Conservation (phyloP, 345 rosid species). For the Dipteronia sinensis region DNA sequence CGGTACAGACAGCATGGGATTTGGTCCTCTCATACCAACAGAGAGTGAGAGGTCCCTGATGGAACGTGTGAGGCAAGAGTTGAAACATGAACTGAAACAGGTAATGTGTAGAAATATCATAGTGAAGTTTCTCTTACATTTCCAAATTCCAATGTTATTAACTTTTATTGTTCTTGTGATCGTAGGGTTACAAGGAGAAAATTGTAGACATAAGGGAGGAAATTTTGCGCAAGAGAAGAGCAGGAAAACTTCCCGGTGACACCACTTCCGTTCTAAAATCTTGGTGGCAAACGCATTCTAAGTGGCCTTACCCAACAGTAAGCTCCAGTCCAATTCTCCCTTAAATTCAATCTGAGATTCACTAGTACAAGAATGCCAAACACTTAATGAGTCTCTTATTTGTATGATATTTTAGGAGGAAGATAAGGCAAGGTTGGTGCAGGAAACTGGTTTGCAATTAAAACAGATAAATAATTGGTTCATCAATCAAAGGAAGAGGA, state of each 20-base stretch:
- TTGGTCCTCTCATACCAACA: constrained; percentile 95
- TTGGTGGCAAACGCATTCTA: constrained; percentile 98
- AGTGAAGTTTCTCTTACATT: neutral
- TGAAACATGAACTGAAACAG: constrained; percentile 94
- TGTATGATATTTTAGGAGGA: constrained; percentile 66
- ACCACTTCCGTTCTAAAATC: constrained; percentile 86
- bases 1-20: constrained; percentile 72
- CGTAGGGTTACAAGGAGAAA: constrained; percentile 94
- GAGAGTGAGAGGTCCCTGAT: constrained; percentile 95
- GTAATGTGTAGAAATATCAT: constrained; percentile 34
- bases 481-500: constrained; percentile 96
- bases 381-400: neutral
- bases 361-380: neutral
- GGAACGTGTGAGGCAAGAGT: constrained; percentile 96
- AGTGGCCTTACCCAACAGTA: constrained; percentile 99
- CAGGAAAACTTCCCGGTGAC: constrained; percentile 97
- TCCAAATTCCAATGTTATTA: neutral
- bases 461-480: constrained; percentile 99
- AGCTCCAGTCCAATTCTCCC: constrained; percentile 23
- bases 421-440: constrained; percentile 93
- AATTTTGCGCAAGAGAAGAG: constrained; percentile 95
- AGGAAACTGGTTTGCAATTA: constrained; percentile 94
- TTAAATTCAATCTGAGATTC: neutral
- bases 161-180: neutral
- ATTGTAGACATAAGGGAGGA: constrained; percentile 94